Conservation (phyloP, 2,329 filamentous ascomycete species). For the Trichophyton simii region DNA sequence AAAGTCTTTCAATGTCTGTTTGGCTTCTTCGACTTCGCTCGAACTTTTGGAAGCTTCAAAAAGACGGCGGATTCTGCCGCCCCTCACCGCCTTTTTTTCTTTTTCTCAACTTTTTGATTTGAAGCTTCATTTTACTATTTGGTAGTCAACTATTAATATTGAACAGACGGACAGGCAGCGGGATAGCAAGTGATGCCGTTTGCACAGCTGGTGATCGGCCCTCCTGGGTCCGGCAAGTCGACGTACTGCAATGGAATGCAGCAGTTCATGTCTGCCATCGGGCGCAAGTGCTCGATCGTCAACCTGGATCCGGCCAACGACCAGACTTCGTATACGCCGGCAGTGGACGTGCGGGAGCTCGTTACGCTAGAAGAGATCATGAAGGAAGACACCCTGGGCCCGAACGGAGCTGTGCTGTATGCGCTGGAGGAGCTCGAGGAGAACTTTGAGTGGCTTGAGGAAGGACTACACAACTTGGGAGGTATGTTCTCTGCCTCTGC, state of each 20-base stretch:
- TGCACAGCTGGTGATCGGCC: constrained; percentile 79
- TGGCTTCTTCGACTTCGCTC: no score
- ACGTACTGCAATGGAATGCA: constrained; percentile 99
- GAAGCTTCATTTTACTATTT: no score
- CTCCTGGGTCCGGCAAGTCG: constrained; percentile 88
- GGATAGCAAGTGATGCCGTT: constrained; percentile 36
- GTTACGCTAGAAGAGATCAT: constrained; percentile 92
- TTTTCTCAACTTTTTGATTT: neutral
- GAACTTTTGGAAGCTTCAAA: neutral
- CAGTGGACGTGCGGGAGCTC: constrained; percentile 78
- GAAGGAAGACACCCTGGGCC: constrained; percentile 76
- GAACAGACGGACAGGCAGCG: no score
- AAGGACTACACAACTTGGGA: constrained; percentile 62
- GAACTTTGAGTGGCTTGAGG: constrained; percentile 84
- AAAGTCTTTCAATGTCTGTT: no score
- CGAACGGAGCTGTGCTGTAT: constrained; percentile 85
- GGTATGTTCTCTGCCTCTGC: constrained; percentile 24
- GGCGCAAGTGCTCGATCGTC: constrained; percentile 84
- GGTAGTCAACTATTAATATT: no score
- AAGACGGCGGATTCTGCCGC: neutral
- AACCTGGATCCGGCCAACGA: constrained; percentile 98
- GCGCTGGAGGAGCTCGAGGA: constrained; percentile 90
- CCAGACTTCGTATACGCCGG: constrained; percentile 73
- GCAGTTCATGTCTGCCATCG: constrained; percentile 93
- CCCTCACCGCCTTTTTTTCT: neutral